phyloP scores from a whole-genome alignment of 495 filamentous ascomycete genomes.

The Corynascus novoguineensis region DNA sequence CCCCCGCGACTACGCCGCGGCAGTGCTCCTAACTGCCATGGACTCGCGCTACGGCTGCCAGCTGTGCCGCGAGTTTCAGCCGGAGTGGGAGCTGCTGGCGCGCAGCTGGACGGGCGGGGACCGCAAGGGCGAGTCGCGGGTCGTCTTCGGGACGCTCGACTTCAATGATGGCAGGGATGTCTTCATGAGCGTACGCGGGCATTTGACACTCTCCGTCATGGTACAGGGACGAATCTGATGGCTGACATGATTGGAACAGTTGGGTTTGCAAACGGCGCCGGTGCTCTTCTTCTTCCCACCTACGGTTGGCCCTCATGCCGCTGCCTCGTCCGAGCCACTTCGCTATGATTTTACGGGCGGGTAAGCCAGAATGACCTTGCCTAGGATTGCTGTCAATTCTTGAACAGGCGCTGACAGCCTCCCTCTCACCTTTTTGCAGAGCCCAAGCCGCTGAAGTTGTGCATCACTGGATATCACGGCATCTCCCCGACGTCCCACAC shows the following conservation, averaged over 20 bases:
- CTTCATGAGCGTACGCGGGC: constrained; percentile 72
- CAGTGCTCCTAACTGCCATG: constrained; percentile 80
- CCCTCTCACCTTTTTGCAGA: constrained; percentile 38
- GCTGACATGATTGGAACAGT: constrained; percentile 41
- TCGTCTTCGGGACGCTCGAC: constrained; percentile 83
- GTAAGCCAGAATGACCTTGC: no score
- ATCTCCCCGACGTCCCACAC: constrained; percentile 69
- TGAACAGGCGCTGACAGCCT: not conserved
- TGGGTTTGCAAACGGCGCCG: constrained; percentile 92
- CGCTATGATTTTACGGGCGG: constrained; percentile 81
- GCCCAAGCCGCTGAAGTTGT: constrained; percentile 69
- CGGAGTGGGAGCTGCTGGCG: constrained; percentile 86
- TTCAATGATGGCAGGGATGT: constrained; percentile 78
- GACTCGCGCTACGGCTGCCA: constrained; percentile 80
- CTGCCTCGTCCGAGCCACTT: constrained; percentile 58
- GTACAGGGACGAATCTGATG: constrained; percentile 3
- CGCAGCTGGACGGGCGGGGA: constrained; percentile 84
- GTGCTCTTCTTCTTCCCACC: constrained; percentile 85
- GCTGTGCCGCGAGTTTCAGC: constrained; percentile 83
- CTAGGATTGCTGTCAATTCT: no score
- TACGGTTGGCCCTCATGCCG: constrained; percentile 77
- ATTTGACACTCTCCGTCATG: no score
- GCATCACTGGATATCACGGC: constrained; percentile 70
- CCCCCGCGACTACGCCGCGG: constrained; percentile 78
- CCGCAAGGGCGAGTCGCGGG: constrained; percentile 61